These are phyloP conservation scores for Xylaria arbuscula DNA, from an alignment of 2,329 filamentous ascomycete genomes.

Conservation along the genomic window DNA sequence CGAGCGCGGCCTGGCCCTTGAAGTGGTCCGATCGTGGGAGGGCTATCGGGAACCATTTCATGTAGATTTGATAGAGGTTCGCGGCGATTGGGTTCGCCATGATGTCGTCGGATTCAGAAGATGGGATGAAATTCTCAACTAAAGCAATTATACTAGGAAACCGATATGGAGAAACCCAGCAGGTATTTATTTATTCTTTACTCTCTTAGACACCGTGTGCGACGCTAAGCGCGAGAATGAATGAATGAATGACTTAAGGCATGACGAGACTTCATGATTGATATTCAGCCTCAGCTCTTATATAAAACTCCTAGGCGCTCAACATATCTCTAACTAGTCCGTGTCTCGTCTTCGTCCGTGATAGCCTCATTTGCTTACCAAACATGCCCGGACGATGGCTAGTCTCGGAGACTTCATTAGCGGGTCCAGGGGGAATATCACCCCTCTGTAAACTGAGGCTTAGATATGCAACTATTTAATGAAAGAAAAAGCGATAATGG, in stretches of 20 bases:
- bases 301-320: background rate
- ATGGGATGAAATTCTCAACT: background rate
- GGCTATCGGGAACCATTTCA: constrained; percentile 45
- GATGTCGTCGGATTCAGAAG: constrained; percentile 1
- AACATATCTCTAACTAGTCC: constrained; percentile 2
- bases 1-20: constrained; percentile 50
- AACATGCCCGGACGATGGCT: constrained; percentile 2
- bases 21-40: constrained; percentile 43
- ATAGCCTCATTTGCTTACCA: constrained; percentile 26
- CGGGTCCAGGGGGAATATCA: background rate
- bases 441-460: background rate
- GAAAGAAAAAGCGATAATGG: background rate
- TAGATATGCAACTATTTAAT: background rate
- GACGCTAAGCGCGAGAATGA: background rate
- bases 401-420: background rate
- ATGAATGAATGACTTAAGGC: background rate
- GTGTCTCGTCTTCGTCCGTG: constrained; percentile 15
- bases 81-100: constrained; percentile 27
- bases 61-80: constrained; percentile 41
- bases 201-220: background rate
- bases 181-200: background rate
- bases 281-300: constrained; percentile 1
- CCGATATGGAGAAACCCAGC: background rate
- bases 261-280: background rate
- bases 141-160: background rate